Conservation (phyloP, 441 rosid species). For the Arabidopsis lyrata region DNA sequence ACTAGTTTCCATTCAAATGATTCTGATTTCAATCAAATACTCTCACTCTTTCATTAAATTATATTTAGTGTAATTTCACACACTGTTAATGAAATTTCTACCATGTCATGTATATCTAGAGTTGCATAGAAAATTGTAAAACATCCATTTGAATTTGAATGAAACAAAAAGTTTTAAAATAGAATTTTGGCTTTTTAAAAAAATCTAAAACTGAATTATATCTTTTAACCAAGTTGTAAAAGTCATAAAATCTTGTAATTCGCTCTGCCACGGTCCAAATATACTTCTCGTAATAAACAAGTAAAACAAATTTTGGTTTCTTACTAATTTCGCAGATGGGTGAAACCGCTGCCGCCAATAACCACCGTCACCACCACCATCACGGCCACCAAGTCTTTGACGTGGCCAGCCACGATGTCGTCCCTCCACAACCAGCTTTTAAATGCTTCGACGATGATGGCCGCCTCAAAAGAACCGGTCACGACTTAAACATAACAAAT, state of each 20-base stretch:
- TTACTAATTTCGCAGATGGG: conserved; percentile 54
- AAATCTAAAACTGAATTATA: neutral
- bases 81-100: neutral
- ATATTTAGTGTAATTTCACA: neutral
- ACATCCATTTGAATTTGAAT: neutral
- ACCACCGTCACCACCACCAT: conserved; percentile 43
- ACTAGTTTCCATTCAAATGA: neutral
- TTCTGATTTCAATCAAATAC: neutral
- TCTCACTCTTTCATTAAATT: neutral
- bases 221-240: neutral
- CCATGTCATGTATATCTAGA: neutral
- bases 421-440: conserved; percentile 50
- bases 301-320: neutral
- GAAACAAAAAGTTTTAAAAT: neutral
- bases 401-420: conserved; percentile 41
- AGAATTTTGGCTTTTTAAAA: no score
- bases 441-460: conserved; percentile 87
- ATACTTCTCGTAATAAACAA: neutral
- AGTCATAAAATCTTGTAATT: neutral
- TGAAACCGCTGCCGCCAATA: conserved; percentile 49
- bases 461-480: conserved; percentile 81
- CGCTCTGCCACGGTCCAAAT: neutral
- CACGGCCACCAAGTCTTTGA: conserved; percentile 52
- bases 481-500: neutral
- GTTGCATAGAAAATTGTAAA: neutral